These are phyloP conservation scores for Mycena albidolilacea DNA, from an alignment of 768 basidiomycete species.

Conservation along the genomic window DNA sequence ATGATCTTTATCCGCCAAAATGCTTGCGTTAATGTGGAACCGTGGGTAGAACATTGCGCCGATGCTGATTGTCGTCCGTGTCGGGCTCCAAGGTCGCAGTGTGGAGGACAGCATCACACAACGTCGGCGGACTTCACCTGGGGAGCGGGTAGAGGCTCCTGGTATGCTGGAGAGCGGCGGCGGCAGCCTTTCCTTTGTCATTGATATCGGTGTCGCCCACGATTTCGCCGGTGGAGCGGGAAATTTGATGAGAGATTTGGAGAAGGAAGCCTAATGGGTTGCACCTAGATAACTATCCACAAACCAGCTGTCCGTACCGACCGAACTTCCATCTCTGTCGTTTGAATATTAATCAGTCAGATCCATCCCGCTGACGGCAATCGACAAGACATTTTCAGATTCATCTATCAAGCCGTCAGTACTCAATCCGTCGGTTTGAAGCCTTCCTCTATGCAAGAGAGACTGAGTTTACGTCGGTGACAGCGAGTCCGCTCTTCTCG, in stretches of 20 bases:
- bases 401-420: too few species aligned
- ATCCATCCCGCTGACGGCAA: too few species aligned
- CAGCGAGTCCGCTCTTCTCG: too few species aligned
- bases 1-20: background rate
- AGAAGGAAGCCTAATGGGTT: background rate
- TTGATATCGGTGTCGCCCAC: background rate
- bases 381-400: too few species aligned
- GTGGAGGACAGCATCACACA: background rate
- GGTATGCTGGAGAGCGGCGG: background rate
- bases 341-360: too few species aligned
- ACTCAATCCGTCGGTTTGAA: too few species aligned
- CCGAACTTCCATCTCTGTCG: too few species aligned
- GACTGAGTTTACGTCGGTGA: too few species aligned
- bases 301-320: too few species aligned
- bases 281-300: background rate
- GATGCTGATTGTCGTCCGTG: background rate
- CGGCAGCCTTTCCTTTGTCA: background rate
- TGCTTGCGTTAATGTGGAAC: background rate
- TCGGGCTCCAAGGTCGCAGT: background rate
- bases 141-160: background rate
- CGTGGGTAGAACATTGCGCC: constrained; percentile 2
- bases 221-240: background rate
- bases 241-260: background rate
- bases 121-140: background rate
- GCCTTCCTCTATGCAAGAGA: too few species aligned